phyloP scores from a whole-genome alignment of 257 asterid genomes.

The Primulina huaijiensis region DNA sequence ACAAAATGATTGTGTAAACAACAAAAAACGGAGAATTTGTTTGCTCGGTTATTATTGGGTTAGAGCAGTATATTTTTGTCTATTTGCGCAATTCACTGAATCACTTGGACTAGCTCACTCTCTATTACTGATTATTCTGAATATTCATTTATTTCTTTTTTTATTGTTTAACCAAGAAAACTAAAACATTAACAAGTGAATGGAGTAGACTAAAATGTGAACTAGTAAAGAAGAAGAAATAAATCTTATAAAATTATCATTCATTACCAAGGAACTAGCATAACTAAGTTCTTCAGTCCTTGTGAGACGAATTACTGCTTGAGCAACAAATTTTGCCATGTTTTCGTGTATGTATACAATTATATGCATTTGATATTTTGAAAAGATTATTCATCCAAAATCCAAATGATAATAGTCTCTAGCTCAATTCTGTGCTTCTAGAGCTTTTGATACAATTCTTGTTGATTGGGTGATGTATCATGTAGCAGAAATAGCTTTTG shows the following conservation, averaged over 20 bases:
- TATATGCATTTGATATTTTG: too few relatives aligned
- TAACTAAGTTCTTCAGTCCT: neutral
- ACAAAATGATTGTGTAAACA: neutral
- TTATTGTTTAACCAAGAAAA: neutral
- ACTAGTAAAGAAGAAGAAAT: conserved; percentile 2
- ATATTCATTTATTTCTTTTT: too few relatives aligned
- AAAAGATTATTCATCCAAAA: too few relatives aligned
- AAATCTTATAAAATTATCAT: neutral
- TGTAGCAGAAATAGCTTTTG: too few relatives aligned
- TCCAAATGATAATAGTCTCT: too few relatives aligned
- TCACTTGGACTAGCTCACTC: neutral
- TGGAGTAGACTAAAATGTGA: neutral
- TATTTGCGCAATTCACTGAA: neutral
- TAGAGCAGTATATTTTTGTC: neutral
- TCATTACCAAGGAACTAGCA: neutral
- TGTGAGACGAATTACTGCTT: neutral
- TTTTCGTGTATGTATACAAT: too few relatives aligned
- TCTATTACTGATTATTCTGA: neutral
- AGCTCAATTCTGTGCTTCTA: too few relatives aligned
- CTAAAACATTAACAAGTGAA: neutral
- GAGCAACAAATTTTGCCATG: conserved; percentile 3
- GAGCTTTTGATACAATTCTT: too few relatives aligned
- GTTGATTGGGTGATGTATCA: too few relatives aligned
- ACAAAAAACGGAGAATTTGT: conserved; percentile 3
- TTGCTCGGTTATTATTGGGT: conserved; percentile 11